Evolutionary conservation across 2,329 filamentous ascomycete genomes (phyloP).

Genomic region (Emergomyces orientalis): DNA sequence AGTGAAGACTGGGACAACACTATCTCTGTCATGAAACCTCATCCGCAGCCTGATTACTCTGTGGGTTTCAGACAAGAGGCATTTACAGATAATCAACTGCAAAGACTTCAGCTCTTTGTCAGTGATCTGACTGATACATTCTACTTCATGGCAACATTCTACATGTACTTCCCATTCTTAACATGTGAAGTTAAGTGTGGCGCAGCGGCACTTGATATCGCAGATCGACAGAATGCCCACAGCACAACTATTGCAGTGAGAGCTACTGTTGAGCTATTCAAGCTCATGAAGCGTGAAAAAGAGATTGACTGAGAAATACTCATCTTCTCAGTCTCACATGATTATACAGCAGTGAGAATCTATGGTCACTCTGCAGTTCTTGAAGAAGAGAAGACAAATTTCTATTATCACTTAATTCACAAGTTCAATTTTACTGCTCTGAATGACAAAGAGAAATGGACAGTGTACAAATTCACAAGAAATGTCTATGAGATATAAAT

Average conservation of each 20-base stretch:
- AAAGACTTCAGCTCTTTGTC: conserved; percentile 23
- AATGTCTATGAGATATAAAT: conserved; percentile 32
- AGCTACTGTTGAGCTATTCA: conserved; percentile 29
- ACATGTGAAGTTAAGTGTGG: conserved; percentile 21
- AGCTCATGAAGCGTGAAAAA: conserved; percentile 21
- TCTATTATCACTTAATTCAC: conserved; percentile 32
- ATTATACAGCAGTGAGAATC: conserved; percentile 25
- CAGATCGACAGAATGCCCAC: conserved; percentile 23
- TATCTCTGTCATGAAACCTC: conserved; percentile 28
- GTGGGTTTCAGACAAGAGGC: conserved; percentile 32
- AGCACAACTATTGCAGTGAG: conserved; percentile 28
- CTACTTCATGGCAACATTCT: conserved; percentile 18
- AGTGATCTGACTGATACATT: conserved; percentile 15
- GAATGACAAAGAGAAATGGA: conserved; percentile 30
- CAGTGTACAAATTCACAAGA: conserved; percentile 28
- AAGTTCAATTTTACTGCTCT: conserved; percentile 26
- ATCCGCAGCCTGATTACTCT: conserved; percentile 39
- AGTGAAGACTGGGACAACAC: conserved; percentile 38
- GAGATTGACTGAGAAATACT: too few species aligned
- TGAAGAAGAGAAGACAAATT: conserved; percentile 20
- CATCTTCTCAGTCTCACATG: too few species aligned
- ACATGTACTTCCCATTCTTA: conserved; percentile 23
- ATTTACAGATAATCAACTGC: conserved; percentile 28
- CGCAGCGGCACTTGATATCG: conserved; percentile 19
- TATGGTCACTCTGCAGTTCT: conserved; percentile 36